Base-by-base conservation (phyloP, 768 basidiomycete genomes). In the Kwoniella mangroviensis region DNA sequence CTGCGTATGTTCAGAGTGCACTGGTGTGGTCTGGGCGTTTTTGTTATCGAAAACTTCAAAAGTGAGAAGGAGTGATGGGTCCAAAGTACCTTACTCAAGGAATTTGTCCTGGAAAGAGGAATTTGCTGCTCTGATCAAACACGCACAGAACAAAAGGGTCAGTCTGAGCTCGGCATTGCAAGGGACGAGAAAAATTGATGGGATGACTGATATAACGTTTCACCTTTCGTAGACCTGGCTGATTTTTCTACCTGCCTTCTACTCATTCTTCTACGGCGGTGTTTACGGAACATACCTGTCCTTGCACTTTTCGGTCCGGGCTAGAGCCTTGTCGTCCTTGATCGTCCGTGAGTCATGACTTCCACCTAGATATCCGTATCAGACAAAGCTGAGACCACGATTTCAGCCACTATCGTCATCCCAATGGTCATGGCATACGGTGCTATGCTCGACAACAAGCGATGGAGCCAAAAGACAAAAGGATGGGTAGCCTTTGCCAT, bases 241-340 rank as follows among this genome's bases (percentile, higher is more conserved):
- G 2, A 45, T 74, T 13, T 60, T 69, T 41, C 53, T 62, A n/a
- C 54, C 66, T 28, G 69, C 51, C 24, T 68, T 74, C 57, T 74
- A 69, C 22, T 68, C 66, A 7, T 74, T 57, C 63, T 74, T 74
- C 53, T 71, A 68, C 63, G 70, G 73, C 22, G 73, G 70, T 54
- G 59, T 67, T 3, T 57, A 49, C 22, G 59, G 49, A 12, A 71
- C 66, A 5, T 75, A 75, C 58, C 74, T 75, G 51, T 54, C 71
- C 6, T 34, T 43, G 15, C 66, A 63, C 59, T 75, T 75, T 51
- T 58, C 68, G 24, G 74, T 75, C 22, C 67, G 75, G 13, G 67
- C 69, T 12, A 59, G 71, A 45, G 67, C 73, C 2, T 54, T 78
- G 9, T 78, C 77, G 4, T 76, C 75, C 17, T 52, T 78, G 34